Evolutionary conservation across 2,329 filamentous ascomycete genomes (phyloP).

Genomic region (Fusarium lateritium): DNA sequence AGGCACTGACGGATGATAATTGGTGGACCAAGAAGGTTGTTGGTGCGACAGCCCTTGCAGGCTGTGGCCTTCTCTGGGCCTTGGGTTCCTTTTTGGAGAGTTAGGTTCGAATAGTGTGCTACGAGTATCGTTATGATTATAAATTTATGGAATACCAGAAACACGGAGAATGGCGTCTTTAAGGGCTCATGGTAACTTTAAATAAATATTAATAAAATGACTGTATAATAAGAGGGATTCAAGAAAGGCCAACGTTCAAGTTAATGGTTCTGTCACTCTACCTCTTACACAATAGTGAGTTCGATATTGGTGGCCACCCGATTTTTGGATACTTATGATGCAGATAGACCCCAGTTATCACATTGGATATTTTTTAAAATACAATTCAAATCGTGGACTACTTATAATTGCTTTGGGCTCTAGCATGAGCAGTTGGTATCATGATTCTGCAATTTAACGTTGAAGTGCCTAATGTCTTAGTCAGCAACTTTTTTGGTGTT

Average conservation of each 20-base stretch:
- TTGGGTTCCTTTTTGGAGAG: slow-evolving; percentile 67
- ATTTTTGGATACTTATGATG: too few species aligned
- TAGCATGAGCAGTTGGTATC: neutral
- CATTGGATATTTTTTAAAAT: neutral
- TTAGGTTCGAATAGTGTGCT: slow-evolving; percentile 26
- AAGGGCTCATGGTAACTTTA: neutral
- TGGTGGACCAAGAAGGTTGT: slow-evolving; percentile 77
- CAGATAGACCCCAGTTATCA: too few species aligned
- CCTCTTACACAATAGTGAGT: too few species aligned
- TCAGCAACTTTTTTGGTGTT: slow-evolving; percentile 41
- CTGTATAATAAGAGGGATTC: neutral
- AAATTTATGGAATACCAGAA: slow-evolving; percentile 5
- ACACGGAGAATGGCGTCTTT: slow-evolving; percentile 30
- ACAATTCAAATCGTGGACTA: neutral
- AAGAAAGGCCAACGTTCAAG: too few species aligned
- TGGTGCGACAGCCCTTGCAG: slow-evolving; percentile 73
- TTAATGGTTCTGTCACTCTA: too few species aligned
- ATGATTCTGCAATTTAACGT: neutral
- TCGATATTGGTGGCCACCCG: too few species aligned
- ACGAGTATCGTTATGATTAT: slow-evolving; percentile 8
- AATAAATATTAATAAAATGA: slow-evolving; percentile 16
- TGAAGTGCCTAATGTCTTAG: slow-evolving; percentile 32
- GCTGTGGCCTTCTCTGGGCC: slow-evolving; percentile 72
- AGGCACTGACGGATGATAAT: slow-evolving; percentile 74
- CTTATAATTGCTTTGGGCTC: neutral